Evolutionary conservation across 106 monocot genomes (phyloP), one percentile per base, ranked within the genome.

Genomic region (Allium cepa): DNA sequence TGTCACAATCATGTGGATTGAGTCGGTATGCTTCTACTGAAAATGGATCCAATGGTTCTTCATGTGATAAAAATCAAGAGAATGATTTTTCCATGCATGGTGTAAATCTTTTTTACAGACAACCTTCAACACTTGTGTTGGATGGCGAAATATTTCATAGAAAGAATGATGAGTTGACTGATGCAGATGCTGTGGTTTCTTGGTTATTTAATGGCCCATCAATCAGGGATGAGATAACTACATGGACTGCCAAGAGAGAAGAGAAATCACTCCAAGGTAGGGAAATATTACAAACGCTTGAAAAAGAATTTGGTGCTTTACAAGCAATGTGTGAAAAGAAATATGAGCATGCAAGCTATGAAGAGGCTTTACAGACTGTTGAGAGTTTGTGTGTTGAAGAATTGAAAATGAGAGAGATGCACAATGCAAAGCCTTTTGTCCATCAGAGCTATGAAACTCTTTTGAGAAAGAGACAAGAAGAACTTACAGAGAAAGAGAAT

Each of bases 191-290:
- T 55, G 17, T 96, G 11, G 53, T 92, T 57, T 78, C 82, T 6
- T 96, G 88, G 91, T 76, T 96, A 74, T 96, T 83, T 86, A 53
- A 68, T 16, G 88, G 88, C 26, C 73, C 82, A 52, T 72, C 83
- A n/a, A 67, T 26, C 49, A 74, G 63, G 11, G 96, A 92, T 26
- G 86, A 86, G 60, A 73, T 96, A 50, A 50, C 66, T 26, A 26
- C 76, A 7, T 96, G 96, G 96, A 73, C 49, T 13, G 47, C 69
- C 46, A 66, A 67, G 51, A 84, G 72, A 64, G 92, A 88, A 13
- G 84, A 86, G 67, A 89, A 86, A 68, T 65, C 68, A n/a, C 83
- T 79, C 46, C 79, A 84, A 74, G 81, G 82, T 15, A 12, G 69
- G 36, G 88, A 84, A 64, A 74, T 76, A 26, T 67, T 96, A 69